Conservation (phyloP, 352 stramenopile species). For the Globisporangium cystogenes region DNA sequence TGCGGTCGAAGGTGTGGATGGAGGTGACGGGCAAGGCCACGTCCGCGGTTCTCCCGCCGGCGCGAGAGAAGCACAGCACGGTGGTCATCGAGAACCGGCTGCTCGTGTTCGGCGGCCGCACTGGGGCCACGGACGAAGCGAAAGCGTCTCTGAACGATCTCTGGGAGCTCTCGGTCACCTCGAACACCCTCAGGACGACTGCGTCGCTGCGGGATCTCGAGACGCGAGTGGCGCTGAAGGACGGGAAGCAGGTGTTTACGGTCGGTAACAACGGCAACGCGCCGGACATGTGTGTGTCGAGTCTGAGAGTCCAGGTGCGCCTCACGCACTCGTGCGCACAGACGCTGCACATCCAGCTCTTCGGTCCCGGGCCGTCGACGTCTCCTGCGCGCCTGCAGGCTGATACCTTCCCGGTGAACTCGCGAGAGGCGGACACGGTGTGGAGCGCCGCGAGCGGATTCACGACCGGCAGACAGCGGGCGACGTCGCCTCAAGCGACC, state of each 20-base stretch:
- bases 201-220: constrained; percentile 33
- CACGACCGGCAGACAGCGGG: constrained; percentile 18
- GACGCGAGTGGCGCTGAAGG: constrained; percentile 29
- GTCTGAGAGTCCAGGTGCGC: constrained; percentile 38
- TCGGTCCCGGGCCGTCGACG: constrained; percentile 51
- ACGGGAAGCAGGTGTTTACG: constrained; percentile 45
- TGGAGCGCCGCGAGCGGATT: constrained; percentile 42
- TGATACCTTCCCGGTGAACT: constrained; percentile 29
- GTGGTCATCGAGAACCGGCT: constrained; percentile 34
- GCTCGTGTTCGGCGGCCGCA: constrained; percentile 54
- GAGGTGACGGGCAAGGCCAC: constrained; percentile 17
- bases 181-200: constrained; percentile 24
- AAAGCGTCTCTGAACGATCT: constrained; percentile 43
- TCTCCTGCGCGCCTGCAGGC: constrained; percentile 44
- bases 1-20: constrained; percentile 43
- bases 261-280: constrained; percentile 27
- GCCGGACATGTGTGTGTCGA: constrained; percentile 37
- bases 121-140: constrained; percentile 17
- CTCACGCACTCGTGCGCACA: constrained; percentile 52
- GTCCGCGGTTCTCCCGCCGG: constrained; percentile 13
- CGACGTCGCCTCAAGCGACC: constrained; percentile 25
- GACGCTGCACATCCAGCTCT: constrained; percentile 45
- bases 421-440: constrained; percentile 23
- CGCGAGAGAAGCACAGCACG: constrained; percentile 60
- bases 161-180: constrained; percentile 57